phyloP scores from a whole-genome alignment of 116 monocot species.

The Iris pallida region DNA sequence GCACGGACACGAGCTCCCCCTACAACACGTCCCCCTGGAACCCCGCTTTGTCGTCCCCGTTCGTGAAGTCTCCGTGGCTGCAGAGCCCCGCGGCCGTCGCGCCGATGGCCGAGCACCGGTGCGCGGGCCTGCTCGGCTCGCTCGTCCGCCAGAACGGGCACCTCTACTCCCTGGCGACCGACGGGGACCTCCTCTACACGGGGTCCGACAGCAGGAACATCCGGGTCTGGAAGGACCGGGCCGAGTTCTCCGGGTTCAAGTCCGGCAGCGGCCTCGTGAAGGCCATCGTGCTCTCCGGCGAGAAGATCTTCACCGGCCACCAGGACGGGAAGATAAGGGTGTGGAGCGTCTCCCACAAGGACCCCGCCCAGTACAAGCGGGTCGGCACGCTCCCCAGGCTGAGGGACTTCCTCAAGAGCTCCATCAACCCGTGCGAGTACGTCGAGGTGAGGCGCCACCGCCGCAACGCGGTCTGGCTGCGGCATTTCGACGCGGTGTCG shows the following conservation, averaged over 20 bases:
- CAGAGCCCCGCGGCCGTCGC: constrained; percentile 6
- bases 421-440: constrained; percentile 38
- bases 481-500: constrained; percentile 44
- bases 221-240: constrained; percentile 34
- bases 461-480: constrained; percentile 31
- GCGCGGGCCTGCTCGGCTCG: constrained; percentile 32
- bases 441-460: constrained; percentile 26
- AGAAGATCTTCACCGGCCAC: constrained; percentile 43
- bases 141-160: constrained; percentile 33
- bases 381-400: constrained; percentile 32
- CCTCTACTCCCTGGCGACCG: constrained; percentile 36
- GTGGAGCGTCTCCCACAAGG: constrained; percentile 18
- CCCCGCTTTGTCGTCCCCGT: constrained; percentile 16
- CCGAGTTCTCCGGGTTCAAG: constrained; percentile 30
- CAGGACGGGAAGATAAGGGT: constrained; percentile 50
- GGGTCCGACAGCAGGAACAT: constrained; percentile 46
- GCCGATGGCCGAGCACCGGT: constrained; percentile 4
- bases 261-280: constrained; percentile 43
- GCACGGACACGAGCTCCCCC: constrained; percentile 2
- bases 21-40: constrained; percentile 13
- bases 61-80: constrained; percentile 29
- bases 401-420: constrained; percentile 25
- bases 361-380: constrained; percentile 22
- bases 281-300: constrained; percentile 25
- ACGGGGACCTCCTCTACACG: constrained; percentile 31